Evolutionary conservation across 768 basidiomycete species (phyloP), one percentile per base, ranked within the genome.

Genomic region (Trametes cubensis): DNA sequence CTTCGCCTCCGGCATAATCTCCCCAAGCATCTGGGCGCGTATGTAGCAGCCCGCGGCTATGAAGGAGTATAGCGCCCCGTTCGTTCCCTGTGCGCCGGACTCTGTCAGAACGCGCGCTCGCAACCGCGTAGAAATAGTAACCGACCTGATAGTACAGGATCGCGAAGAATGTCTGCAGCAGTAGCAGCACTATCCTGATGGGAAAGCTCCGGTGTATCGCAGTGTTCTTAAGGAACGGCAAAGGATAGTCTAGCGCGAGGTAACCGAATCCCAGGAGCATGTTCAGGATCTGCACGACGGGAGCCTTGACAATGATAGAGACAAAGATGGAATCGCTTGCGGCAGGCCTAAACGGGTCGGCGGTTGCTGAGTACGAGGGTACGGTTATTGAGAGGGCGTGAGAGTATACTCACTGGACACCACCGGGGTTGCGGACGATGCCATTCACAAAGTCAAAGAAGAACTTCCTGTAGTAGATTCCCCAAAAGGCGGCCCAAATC

Each of bases 381-480:
- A 40, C 21, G 47, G 25, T 39, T 26, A 54, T 40, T 34, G 64
- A 28, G 30, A 21, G 53, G 28, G n/a, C 50, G 34, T 51, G 53
- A 50, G 26, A 41, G 51, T 42, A 47, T 15, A 85, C 87, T 71
- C 65, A 92, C 90, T 92, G 89, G 25, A 90, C 59, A 55, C 90
- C 90, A 77, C 90, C 90, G 28, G 90, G 90, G 72, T 84, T 81
- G 63, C 90, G 88, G 60, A 92, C 72, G 60, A 81, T 87, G 49
- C 90, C 94, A 61, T 85, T 87, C n/a, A 94, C 77, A 72, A 96
- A 93, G 78, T 96, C 95, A 90, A 92, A 96, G 78, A 96, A 95
- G 83, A 93, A 96, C 78, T 96, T 96, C 75, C 93, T 90, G 77
- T 86, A 94, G 68, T 89, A 78, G 15, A 95, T 73, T 18, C 86